These are phyloP conservation scores for Akanthomyces uredinophilus DNA, from an alignment of 2,329 filamentous ascomycete genomes.

Conservation along the genomic window DNA sequence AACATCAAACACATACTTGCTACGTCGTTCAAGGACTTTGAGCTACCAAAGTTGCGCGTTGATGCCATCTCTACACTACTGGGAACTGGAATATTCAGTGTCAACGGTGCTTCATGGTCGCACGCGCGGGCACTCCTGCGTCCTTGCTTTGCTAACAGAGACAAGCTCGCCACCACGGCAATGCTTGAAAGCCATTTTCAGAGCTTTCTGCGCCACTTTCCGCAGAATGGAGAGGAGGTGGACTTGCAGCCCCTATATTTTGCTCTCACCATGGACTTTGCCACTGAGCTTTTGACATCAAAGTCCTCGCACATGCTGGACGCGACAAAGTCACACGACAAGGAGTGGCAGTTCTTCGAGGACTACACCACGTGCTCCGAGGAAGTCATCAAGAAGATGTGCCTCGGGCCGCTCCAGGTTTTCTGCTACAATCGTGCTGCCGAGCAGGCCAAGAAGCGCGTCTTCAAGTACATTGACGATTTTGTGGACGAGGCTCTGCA, in stretches of 20 bases:
- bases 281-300: conserved; percentile 55
- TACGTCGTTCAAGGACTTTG: conserved; percentile 46
- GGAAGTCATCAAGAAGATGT: conserved; percentile 19
- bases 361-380: conserved; percentile 31
- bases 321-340: conserved; percentile 14
- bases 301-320: conserved; percentile 30
- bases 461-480: conserved; percentile 36
- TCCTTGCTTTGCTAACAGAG: conserved; percentile 29
- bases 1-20: conserved; percentile 54
- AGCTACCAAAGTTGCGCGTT: conserved; percentile 32
- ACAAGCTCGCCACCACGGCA: conserved; percentile 23
- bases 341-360: conserved; percentile 31
- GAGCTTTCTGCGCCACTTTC: conserved; percentile 33
- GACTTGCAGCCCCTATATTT: conserved; percentile 53
- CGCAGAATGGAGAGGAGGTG: conserved; percentile 28
- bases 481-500: conserved; percentile 31
- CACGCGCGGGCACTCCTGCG: conserved; percentile 35
- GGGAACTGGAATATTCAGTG: conserved; percentile 44
- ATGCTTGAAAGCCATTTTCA: conserved; percentile 32
- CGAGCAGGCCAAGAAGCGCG: conserved; percentile 25
- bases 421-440: conserved; percentile 25
- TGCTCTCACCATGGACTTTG: conserved; percentile 47
- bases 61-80: conserved; percentile 35
- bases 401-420: conserved; percentile 28
- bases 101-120: conserved; percentile 43